Evolutionary conservation across 2,329 filamentous ascomycete genomes (phyloP).

Genomic region (Lizonia empirigonia): DNA sequence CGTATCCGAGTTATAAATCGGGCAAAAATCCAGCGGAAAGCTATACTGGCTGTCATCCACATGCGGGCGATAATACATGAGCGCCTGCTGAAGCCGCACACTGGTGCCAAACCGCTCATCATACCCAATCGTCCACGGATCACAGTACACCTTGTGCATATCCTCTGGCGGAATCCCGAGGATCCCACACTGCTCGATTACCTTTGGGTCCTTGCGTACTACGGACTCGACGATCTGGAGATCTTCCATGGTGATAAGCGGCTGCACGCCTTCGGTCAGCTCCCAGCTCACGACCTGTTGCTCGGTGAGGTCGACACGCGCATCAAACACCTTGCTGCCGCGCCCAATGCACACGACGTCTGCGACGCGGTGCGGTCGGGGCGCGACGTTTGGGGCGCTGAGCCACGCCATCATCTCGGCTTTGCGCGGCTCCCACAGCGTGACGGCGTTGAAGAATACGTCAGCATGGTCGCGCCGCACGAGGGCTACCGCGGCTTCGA

Average conservation of each 20-base stretch:
- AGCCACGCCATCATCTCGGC: slow-evolving; percentile 82
- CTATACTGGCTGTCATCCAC: slow-evolving; percentile 88
- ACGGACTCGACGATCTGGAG: slow-evolving; percentile 78
- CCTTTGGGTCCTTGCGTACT: slow-evolving; percentile 76
- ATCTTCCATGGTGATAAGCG: slow-evolving; percentile 93
- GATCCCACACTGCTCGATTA: slow-evolving; percentile 88
- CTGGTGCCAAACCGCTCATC: slow-evolving; percentile 84
- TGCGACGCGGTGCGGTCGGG: slow-evolving; percentile 72
- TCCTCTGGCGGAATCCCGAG: slow-evolving; percentile 79
- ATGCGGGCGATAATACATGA: slow-evolving; percentile 94
- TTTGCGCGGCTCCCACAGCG: slow-evolving; percentile 84
- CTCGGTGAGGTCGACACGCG: slow-evolving; percentile 73
- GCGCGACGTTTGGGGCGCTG: slow-evolving; percentile 63
- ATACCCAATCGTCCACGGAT: slow-evolving; percentile 95
- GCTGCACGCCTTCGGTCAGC: slow-evolving; percentile 76
- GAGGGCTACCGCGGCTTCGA: slow-evolving; percentile 70
- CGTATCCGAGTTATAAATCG: slow-evolving; percentile 84
- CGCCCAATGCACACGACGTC: slow-evolving; percentile 83
- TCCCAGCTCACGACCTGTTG: slow-evolving; percentile 76
- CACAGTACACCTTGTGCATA: slow-evolving; percentile 96
- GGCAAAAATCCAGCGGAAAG: slow-evolving; percentile 91
- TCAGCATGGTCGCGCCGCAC: slow-evolving; percentile 72
- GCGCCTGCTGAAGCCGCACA: slow-evolving; percentile 82
- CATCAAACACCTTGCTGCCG: slow-evolving; percentile 81
- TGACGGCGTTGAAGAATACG: slow-evolving; percentile 85